Conservation (phyloP, 2,329 filamentous ascomycete species). For the Penicillium paneum region DNA sequence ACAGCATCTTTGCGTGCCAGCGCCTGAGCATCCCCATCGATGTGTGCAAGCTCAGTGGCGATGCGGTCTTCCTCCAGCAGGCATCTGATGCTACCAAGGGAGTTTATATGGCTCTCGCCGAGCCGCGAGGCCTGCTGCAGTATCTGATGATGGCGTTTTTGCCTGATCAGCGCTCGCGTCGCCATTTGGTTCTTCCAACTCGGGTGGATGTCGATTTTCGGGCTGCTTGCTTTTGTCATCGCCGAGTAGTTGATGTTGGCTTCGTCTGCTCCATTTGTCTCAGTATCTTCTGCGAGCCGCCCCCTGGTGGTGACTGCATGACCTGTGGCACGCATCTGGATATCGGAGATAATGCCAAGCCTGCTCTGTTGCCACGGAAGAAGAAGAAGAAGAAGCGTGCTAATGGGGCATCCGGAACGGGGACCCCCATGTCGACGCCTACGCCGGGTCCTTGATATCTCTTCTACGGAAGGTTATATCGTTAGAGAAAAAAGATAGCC, state of each 20-base stretch:
- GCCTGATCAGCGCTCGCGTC: constrained; percentile 64
- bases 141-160: constrained; percentile 93
- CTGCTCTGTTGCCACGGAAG: constrained; percentile 67
- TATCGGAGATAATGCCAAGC: constrained; percentile 70
- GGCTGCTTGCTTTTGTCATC: constrained; percentile 97
- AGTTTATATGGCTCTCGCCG: constrained; percentile 63
- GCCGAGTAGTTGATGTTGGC: constrained; percentile 82
- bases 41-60: constrained; percentile 78
- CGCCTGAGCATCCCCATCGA: constrained; percentile 86
- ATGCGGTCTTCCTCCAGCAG: constrained; percentile 91
- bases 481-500: neutral
- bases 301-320: constrained; percentile 66
- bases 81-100: constrained; percentile 72
- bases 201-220: constrained; percentile 90
- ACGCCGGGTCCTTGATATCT: constrained; percentile 33
- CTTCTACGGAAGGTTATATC: neutral
- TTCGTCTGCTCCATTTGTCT: constrained; percentile 96
- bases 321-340: constrained; percentile 78
- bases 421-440: constrained; percentile 58
- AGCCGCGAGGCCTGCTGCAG: constrained; percentile 72
- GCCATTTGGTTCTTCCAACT: constrained; percentile 71
- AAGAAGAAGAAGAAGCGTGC: constrained; percentile 73
- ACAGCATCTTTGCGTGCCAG: constrained; percentile 92
- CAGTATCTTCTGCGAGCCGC: constrained; percentile 79
- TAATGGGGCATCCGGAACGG: constrained; percentile 49